Base-by-base conservation (phyloP, 176 grass and related monocot species). In the Olyra latifolia region DNA sequence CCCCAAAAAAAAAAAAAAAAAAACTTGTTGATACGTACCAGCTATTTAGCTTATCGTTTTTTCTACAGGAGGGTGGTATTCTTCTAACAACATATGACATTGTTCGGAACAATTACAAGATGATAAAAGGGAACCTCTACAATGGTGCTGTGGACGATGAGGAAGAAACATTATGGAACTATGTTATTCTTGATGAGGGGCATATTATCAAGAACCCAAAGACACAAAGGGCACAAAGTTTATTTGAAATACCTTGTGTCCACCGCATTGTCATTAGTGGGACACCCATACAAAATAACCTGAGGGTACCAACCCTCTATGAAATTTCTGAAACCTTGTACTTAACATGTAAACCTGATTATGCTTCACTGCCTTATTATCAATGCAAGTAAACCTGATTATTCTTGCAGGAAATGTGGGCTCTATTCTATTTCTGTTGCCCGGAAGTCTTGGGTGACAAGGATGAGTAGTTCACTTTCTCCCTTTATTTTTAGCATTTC, bases 21-120 rank as follows among this genome's bases (percentile, higher is more conserved):
- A n/a, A n/a, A n/a, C n/a, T 20, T 44, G 52, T 40, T 83, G 56
- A 60, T 52, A 69, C 44, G 10, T 73, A 24, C 55, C 40, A 48
- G 20, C 8, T 79, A 20, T 53, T 64, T 55, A 58, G 57, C 57
- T 65, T 65, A 42, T 29, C 22, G 40, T 83, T 22, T 53, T 53
- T 90, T 80, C 63, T 63, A 49, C 84, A 98, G 92, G 80, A 89
- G 80, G 90, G 95, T 27, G 95, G 95, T 52, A 52, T 98, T 45
- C 86, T 98, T 74, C 69, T 98, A 16, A 94, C 90, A 63, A 98
- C 95, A 24, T 98, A 98, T 75, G 86, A 93, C 76, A 91, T 92
- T 20, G 95, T 98, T 7, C 84, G 88, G 75, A 95, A 86, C 56
- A 95, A 93, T 63, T 91, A 92, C 49, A 91, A 83, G 82, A 27